A percentile compares a stretch with the other conserved stretches of the same genome.
Conservation (phyloP, 352 stramenopile genomes). For the Pythium phragmitis region DNA sequence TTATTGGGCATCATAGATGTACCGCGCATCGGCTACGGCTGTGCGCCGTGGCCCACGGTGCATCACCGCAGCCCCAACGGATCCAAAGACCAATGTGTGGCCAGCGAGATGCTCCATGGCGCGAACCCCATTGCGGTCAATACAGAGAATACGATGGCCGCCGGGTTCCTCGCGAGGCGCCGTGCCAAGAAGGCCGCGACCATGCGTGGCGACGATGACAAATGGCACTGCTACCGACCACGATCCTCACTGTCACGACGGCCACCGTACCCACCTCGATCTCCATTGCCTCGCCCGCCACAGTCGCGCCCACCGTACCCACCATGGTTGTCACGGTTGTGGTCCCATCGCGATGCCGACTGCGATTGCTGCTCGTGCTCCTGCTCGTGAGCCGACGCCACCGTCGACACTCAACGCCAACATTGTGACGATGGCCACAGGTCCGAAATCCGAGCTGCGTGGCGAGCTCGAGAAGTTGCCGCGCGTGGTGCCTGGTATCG, state of each 20-base stretch:
- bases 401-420: slow-evolving; percentile 30
- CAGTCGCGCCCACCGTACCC: no score
- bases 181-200: slow-evolving; percentile 17
- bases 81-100: slow-evolving; percentile 7
- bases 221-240: background rate
- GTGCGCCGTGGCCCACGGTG: slow-evolving; percentile 4
- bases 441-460: slow-evolving; percentile 20
- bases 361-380: no score
- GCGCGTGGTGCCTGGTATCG: slow-evolving; percentile 39
- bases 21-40: no score
- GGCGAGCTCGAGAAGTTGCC: slow-evolving; percentile 43
- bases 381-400: slow-evolving; percentile 11
- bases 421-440: slow-evolving; percentile 22
- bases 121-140: background rate
- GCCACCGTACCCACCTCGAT: no score
- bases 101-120: slow-evolving; percentile 22
- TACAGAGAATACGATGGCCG: slow-evolving; percentile 7
- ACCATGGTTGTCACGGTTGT: no score
- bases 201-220: slow-evolving; percentile 1
- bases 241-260: no score
- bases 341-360: no score
- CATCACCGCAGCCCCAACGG: background rate
- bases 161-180: slow-evolving; percentile 14
- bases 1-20: no score
- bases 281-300: no score